phyloP scores from a whole-genome alignment of 441 rosid species.

The Euphorbia celastroides region DNA sequence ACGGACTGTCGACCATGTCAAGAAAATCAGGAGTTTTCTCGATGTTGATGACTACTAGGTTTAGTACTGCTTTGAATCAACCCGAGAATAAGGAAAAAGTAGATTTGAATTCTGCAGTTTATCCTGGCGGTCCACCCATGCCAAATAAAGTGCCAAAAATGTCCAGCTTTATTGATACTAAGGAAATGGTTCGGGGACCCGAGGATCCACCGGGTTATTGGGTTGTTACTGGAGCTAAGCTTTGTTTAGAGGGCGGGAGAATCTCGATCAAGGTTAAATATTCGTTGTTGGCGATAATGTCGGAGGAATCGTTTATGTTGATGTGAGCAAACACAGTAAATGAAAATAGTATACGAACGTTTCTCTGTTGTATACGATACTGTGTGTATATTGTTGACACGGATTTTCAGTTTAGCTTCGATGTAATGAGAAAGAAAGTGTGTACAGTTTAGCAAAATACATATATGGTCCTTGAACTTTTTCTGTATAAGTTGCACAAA shows the following conservation, averaged over 20 bases:
- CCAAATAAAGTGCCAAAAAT: constrained; percentile 54
- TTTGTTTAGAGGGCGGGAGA: constrained; percentile 67
- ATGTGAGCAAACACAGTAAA: constrained; percentile 23
- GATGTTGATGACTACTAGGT: constrained; percentile 55
- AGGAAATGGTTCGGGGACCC: constrained; percentile 86
- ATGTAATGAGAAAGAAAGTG: not conserved
- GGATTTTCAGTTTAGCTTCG: not conserved
- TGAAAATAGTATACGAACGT: constrained; percentile 2
- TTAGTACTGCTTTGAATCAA: constrained; percentile 46
- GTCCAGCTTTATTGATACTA: constrained; percentile 70
- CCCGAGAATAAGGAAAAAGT: constrained; percentile 46
- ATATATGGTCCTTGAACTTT: not conserved
- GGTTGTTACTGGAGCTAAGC: constrained; percentile 95
- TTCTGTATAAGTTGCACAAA: not conserved
- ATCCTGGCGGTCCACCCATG: constrained; percentile 66
- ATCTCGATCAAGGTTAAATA: constrained; percentile 78
- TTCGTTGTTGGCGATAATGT: constrained; percentile 68
- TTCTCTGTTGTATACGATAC: constrained; percentile 25
- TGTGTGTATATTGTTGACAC: constrained; percentile 18
- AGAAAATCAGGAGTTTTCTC: constrained; percentile 81
- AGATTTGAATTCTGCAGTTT: constrained; percentile 82
- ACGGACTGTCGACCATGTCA: constrained; percentile 51
- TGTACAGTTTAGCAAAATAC: not conserved
- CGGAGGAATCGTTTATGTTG: constrained; percentile 63
- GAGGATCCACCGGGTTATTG: constrained; percentile 88